Evolutionary conservation across 352 stramenopile genomes (phyloP), one percentile per base, ranked within the genome.

Genomic region (Globisporangium nunn): DNA sequence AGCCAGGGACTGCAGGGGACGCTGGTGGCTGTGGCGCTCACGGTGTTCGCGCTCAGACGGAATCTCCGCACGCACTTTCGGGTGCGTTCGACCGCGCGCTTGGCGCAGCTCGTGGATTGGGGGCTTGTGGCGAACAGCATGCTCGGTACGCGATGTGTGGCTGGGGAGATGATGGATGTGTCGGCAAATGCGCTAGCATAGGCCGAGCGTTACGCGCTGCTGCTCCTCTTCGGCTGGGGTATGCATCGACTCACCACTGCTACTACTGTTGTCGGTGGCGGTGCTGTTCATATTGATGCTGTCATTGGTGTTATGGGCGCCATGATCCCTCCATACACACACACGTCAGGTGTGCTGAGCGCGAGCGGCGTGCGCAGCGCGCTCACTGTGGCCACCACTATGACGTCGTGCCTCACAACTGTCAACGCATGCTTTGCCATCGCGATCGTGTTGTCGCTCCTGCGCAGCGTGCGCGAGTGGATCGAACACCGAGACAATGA

Each of bases 331-430:
- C 15, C 15, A 46, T 17, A 46, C 41, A 45, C 40, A 45, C 41
- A 10, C 41, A 6, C 41, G 30, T 15, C 45, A 89, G 80, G 74
- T 0, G 50, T 85, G 5, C 46, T 90, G 29, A 85, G 69, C 46
- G 65, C 79, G 17, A 87, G 79, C 60, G 68, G 67, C 14, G 75
- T 87, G 0, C 67, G 70, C 6, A 90, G 77, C 39, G 77, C 77
- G 10, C 66, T 90, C 12, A 90, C 77, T 6, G 80, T 90, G 0
- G 67, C 77, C 18, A 86, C 80, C 4, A 70, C 74, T 4, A 69
- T 87, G 58, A 72, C 64, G 10, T 54, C 69, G 14, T 78, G 67
- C 5, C 44, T 90, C 12, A 61, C 48, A 2, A 79, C 79, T 40
- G 31, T 87, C n/a, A 86, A 90, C 58, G 35, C 59, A 6, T 58